phyloP scores from a whole-genome alignment of 2,329 filamentous ascomycete genomes.

The Bipolaris gigantea region DNA sequence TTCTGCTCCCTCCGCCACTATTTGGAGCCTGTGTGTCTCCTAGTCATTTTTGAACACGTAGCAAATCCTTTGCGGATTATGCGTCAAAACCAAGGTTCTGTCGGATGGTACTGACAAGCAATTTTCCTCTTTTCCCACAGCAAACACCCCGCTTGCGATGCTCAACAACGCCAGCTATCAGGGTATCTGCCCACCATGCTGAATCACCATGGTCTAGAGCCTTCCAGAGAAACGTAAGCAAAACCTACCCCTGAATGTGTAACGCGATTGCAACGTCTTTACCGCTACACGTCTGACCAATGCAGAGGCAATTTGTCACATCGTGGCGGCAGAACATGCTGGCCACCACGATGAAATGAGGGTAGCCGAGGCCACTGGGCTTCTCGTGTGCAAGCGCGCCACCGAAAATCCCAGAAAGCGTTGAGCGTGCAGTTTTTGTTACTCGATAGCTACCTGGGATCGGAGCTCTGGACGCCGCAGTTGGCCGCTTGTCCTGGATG shows the following conservation, averaged over 20 bases:
- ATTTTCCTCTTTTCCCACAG: background rate
- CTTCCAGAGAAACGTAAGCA: constrained; percentile 19
- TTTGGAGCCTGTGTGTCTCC: background rate
- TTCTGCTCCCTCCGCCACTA: too few relatives aligned
- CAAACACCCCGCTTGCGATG: constrained; percentile 1
- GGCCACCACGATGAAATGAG: constrained; percentile 5
- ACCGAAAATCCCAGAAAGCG: constrained; percentile 9
- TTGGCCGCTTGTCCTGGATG: constrained; percentile 16
- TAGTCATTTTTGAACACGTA: background rate
- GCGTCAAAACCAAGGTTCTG: background rate
- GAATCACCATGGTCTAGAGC: background rate
- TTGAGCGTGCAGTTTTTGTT: constrained; percentile 29
- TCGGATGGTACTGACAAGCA: constrained; percentile 1
- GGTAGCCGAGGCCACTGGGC: constrained; percentile 4
- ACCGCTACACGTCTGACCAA: constrained; percentile 15
- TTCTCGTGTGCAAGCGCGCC: constrained; percentile 17
- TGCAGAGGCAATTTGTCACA: constrained; percentile 7
- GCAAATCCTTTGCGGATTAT: background rate
- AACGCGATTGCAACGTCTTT: constrained; percentile 11
- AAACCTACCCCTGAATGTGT: constrained; percentile 11
- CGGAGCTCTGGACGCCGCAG: constrained; percentile 17
- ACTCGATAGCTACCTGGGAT: constrained; percentile 38
- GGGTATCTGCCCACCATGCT: constrained; percentile 8
- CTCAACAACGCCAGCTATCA: constrained; percentile 5
- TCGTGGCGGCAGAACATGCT: constrained; percentile 10